Base-by-base conservation (phyloP, 2,329 filamentous ascomycete genomes). In the Aphanocladium album region DNA sequence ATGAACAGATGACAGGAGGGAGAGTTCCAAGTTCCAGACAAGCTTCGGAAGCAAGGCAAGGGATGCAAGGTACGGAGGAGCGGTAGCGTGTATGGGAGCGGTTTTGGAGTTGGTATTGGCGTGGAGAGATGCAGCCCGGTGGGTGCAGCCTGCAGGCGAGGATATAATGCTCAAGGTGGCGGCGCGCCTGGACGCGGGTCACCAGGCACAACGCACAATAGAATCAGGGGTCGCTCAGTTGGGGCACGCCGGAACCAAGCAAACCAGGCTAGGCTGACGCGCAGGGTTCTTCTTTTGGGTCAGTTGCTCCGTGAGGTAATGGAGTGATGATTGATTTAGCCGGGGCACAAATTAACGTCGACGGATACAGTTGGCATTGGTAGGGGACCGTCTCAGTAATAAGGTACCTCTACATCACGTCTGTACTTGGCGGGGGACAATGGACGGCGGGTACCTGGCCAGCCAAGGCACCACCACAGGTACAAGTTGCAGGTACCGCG, bases 151-250 rank as follows among this genome's bases (percentile, higher is more conserved):
- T 54, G 52, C 23, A 30, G 43, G 50, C 50, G 41, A 19, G 41
- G 16, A 43, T 43, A 41, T 27, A 54, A 11, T 27, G 8, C 19
- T 25, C 16, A 37, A 39, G 23, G 55, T 57, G 55, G 46, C 55
- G 55, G 46, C 55, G 45, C 55, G 55, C 45, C 55, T 50, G 5
- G 45, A 57, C 54, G 33, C 54, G 54, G 55, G 55, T 57, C 55
- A 50, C 14, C 43, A 17, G 43, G 45, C 30, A 49, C 21, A 43
- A 41, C n/a, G 21, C 30, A 25, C 21, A 49, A n/a, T n/a, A n/a
- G n/a, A 57, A 47, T 57, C 54, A 57, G 54, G 54, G 54, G 54
- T 57, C 17, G 54, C 43, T 57, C 45, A 57, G 54, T 57, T 57
- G 54, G 47, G 54, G 54, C 54, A 45, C 35, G 12, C n/a, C 39